Conservation (phyloP, 495 filamentous ascomycete species). For the Penicillium psychrofluorescens region DNA sequence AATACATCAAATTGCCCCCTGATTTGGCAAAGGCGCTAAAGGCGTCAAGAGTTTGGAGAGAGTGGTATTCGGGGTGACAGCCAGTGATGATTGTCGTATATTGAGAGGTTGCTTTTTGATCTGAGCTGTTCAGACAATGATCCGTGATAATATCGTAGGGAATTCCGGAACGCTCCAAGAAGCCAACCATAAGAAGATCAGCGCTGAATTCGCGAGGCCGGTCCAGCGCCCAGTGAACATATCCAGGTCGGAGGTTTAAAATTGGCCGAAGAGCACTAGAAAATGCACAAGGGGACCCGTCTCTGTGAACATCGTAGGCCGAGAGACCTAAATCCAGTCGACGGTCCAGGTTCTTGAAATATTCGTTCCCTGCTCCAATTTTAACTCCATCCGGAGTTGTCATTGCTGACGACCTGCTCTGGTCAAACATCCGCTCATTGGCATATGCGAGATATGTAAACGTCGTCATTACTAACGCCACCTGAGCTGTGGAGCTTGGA, state of each 20-base stretch:
- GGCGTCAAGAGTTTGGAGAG: conserved; percentile 4
- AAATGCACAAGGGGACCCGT: conserved; percentile 12
- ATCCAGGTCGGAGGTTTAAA: conserved; percentile 20
- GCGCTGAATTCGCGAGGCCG: conserved; percentile 22
- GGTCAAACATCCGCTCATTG: conserved; percentile 20
- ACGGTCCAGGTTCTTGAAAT: conserved; percentile 3
- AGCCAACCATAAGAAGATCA: conserved; percentile 20
- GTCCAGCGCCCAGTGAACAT: conserved; percentile 18
- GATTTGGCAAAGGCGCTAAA: conserved; percentile 8
- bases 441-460: conserved; percentile 22
- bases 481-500: neutral
- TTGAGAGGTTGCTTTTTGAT: neutral
- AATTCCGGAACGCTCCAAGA: conserved; percentile 15
- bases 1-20: conserved; percentile 18
- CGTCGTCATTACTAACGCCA: conserved; percentile 13
- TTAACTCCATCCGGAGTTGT: conserved; percentile 10
- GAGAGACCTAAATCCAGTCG: conserved; percentile 18
- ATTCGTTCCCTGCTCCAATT: conserved; percentile 1
- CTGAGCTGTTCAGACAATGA: conserved; percentile 17
- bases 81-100: no score
- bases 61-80: neutral
- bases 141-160: conserved; percentile 25
- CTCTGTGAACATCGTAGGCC: conserved; percentile 17
- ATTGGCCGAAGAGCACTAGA: conserved; percentile 15
- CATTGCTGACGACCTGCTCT: conserved; percentile 4